Percentiles rank a stretch among this genome's conserved stretches.
Evolutionary conservation across 2,329 filamentous ascomycete species (phyloP).

Genomic region (Alternaria rosae): DNA sequence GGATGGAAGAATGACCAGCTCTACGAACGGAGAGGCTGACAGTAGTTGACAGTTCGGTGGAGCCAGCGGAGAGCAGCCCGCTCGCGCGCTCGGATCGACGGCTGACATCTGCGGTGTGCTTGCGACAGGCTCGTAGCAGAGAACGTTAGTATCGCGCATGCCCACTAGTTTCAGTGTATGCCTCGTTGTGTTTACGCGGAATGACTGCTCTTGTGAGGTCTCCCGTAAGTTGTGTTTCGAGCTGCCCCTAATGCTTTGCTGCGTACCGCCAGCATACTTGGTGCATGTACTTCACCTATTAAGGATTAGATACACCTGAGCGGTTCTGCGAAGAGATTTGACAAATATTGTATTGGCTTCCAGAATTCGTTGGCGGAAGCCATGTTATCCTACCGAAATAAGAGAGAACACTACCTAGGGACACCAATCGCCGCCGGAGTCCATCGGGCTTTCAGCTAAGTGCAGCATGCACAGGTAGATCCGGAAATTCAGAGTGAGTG

Average conservation of each 20-base stretch:
- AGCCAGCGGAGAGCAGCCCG: neutral
- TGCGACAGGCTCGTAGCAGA: neutral
- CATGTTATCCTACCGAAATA: neutral
- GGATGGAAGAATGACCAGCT: neutral
- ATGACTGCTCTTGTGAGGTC: neutral
- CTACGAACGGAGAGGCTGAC: neutral
- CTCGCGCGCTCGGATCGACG: neutral
- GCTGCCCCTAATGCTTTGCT: neutral
- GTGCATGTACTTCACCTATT: neutral
- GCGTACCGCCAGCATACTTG: neutral
- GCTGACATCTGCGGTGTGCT: neutral
- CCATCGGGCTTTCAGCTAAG: neutral
- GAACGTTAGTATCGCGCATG: neutral
- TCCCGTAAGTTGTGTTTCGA: neutral
- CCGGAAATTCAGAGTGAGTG: neutral
- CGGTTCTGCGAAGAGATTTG: neutral
- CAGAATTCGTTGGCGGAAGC: neutral
- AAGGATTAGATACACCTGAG: neutral
- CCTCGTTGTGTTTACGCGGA: neutral
- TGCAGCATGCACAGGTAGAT: neutral
- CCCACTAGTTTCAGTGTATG: neutral
- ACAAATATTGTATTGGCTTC: neutral
- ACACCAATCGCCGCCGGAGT: neutral
- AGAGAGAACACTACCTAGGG: neutral
- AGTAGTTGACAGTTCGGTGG: neutral